Conservation (phyloP, 495 filamentous ascomycete species). For the Aspergillus kassunensis region DNA sequence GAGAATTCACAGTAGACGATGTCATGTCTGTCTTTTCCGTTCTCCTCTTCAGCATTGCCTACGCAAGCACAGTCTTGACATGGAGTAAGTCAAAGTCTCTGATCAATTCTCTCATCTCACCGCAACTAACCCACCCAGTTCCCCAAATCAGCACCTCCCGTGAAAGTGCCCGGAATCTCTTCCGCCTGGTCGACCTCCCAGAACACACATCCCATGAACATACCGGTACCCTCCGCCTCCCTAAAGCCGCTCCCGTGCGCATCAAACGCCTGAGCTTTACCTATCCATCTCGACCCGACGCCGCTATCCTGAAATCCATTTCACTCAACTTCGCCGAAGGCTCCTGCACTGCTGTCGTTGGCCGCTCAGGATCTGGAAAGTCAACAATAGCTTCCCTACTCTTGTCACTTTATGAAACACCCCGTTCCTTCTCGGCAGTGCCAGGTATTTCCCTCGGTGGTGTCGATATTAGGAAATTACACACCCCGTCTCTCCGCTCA, state of each 20-base stretch:
- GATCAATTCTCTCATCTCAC: too few species aligned
- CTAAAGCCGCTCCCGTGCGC: constrained; percentile 55
- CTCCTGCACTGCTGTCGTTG: constrained; percentile 71
- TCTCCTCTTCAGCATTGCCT: constrained; percentile 75
- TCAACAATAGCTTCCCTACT: constrained; percentile 78
- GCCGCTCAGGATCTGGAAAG: constrained; percentile 83
- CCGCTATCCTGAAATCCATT: constrained; percentile 54
- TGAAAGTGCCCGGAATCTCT: constrained; percentile 66
- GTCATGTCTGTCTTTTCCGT: constrained; percentile 77
- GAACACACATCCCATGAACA: constrained; percentile 55
- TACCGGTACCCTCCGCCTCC: constrained; percentile 39
- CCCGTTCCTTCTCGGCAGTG: constrained; percentile 16
- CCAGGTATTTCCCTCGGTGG: constrained; percentile 53
- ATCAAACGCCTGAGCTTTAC: constrained; percentile 60
- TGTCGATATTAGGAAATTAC: constrained; percentile 50
- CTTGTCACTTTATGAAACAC: constrained; percentile 58
- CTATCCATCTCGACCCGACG: constrained; percentile 58
- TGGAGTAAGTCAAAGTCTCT: constrained; percentile 44
- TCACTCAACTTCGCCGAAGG: constrained; percentile 56
- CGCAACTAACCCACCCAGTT: too few species aligned
- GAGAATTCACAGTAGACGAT: constrained; percentile 45
- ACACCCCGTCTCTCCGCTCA: constrained; percentile 60
- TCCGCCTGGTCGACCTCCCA: constrained; percentile 65
- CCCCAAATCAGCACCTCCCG: constrained; percentile 75
- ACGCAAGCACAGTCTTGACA: constrained; percentile 60